phyloP scores from a whole-genome alignment of 1,284 basidiomycete species.

The Schizophyllum commune region DNA sequence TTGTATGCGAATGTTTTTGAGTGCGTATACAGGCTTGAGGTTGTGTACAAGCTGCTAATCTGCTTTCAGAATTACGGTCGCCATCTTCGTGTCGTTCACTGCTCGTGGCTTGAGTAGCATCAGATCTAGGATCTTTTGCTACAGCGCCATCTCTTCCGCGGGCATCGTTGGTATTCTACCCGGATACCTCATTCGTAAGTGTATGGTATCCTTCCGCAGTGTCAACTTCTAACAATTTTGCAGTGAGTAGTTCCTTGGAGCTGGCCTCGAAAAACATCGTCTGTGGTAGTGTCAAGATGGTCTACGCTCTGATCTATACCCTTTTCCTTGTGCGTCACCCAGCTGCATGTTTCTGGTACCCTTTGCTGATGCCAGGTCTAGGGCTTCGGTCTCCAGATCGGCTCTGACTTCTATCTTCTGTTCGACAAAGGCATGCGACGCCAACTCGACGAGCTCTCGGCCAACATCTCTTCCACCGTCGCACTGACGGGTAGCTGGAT shows the following conservation, averaged over 20 bases:
- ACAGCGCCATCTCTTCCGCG: constrained; percentile 78
- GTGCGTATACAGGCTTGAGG: constrained; percentile 37
- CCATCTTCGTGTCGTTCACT: constrained; percentile 73
- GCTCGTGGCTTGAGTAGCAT: constrained; percentile 77
- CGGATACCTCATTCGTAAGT: constrained; percentile 74
- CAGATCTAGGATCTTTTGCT: constrained; percentile 70
- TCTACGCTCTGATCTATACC: constrained; percentile 84
- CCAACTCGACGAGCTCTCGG: constrained; percentile 43
- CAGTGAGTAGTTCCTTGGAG: constrained; percentile 82
- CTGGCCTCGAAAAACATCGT: constrained; percentile 85
- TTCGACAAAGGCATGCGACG: constrained; percentile 57
- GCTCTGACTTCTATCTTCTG: constrained; percentile 78
- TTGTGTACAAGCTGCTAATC: constrained; percentile 12
- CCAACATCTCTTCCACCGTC: constrained; percentile 38
- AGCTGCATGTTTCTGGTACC: constrained; percentile 9
- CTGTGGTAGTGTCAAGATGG: constrained; percentile 84
- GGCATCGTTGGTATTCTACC: constrained; percentile 79
- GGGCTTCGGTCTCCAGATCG: constrained; percentile 86
- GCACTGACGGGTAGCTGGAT: constrained; percentile 61
- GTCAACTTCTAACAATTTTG: constrained; percentile 12
- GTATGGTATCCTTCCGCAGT: constrained; percentile 8
- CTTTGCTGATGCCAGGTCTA: constrained; percentile 15
- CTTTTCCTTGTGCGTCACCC: constrained; percentile 56
- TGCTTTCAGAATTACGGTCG: constrained; percentile 62
- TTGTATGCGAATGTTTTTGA: constrained; percentile 87